Evolutionary conservation across 176 grass and related monocot species (phyloP).

Genomic region (Musa beccarii): DNA sequence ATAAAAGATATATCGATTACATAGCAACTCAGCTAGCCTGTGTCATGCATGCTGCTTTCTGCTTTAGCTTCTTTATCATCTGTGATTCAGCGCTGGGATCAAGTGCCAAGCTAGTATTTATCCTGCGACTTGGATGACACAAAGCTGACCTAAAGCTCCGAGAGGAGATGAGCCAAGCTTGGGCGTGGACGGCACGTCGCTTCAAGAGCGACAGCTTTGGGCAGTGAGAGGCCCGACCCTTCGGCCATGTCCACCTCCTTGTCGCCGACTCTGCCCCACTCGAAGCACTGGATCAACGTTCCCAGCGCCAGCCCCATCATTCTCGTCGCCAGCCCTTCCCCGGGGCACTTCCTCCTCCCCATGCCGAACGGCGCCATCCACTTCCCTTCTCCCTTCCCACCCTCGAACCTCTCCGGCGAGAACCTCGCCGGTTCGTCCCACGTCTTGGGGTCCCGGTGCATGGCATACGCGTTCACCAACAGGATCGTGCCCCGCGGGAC

Average conservation of each 20-base stretch:
- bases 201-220: background rate
- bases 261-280: slow-evolving; percentile 2
- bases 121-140: background rate
- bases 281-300: slow-evolving; percentile 17
- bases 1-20: too few relatives aligned
- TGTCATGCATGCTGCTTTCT: too few relatives aligned
- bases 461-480: background rate
- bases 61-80: too few relatives aligned
- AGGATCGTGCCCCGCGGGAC: background rate
- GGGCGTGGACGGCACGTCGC: background rate
- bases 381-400: background rate
- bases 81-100: too few relatives aligned
- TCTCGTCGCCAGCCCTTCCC: slow-evolving; percentile 3
- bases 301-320: slow-evolving; percentile 1
- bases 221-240: slow-evolving; percentile 5
- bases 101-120: too few relatives aligned
- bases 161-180: background rate
- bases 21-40: too few relatives aligned
- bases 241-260: slow-evolving; percentile 10
- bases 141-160: background rate
- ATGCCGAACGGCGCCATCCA: background rate
- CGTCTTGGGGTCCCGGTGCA: background rate
- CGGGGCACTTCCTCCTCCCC: slow-evolving; percentile 12
- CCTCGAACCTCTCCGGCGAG: background rate
- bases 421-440: slow-evolving; percentile 5